These are phyloP conservation scores for Eucalyptus grandis DNA, from an alignment of 345 rosid species.

Conservation along the genomic window DNA sequence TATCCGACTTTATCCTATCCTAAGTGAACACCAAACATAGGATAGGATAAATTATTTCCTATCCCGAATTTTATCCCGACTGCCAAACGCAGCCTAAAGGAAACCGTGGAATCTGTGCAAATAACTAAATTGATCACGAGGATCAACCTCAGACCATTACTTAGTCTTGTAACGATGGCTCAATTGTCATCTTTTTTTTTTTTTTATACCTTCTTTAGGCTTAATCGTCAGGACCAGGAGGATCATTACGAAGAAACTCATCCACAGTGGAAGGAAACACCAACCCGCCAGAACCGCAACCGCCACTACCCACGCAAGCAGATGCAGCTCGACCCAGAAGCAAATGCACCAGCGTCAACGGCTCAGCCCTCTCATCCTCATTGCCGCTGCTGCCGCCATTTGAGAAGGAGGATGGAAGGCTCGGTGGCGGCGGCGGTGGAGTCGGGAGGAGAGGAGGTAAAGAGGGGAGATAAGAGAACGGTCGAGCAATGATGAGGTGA, in stretches of 20 bases:
- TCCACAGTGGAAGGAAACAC: conserved; percentile 34
- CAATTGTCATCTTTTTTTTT: not conserved
- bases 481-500: not conserved
- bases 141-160: not conserved
- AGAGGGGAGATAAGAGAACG: conserved; percentile 13
- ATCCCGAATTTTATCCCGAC: no score
- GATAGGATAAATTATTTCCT: no score
- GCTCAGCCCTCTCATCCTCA: conserved; percentile 6
- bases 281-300: conserved; percentile 1
- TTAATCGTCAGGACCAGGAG: not conserved
- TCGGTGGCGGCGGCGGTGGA: not conserved
- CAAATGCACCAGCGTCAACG: conserved; percentile 34
- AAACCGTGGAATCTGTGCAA: not conserved
- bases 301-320: not conserved
- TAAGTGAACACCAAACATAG: no score
- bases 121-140: not conserved
- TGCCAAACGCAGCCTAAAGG: no score
- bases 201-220: not conserved
- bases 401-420: not conserved
- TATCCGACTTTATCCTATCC: no score
- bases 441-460: no score
- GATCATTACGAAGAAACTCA: conserved; percentile 22
- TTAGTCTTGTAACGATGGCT: no score
- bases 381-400: not conserved
- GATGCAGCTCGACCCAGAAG: conserved; percentile 31